A percentile compares a stretch with the other conserved stretches of the same genome.
Conservation (phyloP, 2,329 filamentous ascomycete species). For the Pseudodiploospora longispora region DNA sequence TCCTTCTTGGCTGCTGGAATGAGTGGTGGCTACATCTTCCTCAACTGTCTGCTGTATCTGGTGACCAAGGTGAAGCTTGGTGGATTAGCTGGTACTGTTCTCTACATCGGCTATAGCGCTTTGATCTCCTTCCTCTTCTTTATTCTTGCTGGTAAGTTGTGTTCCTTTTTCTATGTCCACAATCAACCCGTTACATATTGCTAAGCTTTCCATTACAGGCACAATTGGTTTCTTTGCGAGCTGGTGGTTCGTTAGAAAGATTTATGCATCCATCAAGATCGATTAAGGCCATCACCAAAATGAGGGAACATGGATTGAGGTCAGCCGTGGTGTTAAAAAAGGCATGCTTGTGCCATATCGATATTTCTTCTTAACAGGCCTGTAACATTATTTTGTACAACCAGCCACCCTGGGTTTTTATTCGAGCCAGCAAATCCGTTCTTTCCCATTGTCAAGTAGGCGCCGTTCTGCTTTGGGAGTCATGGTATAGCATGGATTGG, state of each 20-base stretch:
- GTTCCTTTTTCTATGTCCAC: background rate
- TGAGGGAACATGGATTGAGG: background rate
- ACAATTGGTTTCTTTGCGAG: conserved; percentile 93
- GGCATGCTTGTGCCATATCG: conserved; percentile 7
- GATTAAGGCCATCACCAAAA: conserved; percentile 49
- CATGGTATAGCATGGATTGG: too few relatives aligned
- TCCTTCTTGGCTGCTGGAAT: conserved; percentile 87
- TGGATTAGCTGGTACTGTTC: conserved; percentile 74
- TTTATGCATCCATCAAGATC: conserved; percentile 97
- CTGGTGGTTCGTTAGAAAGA: conserved; percentile 89
- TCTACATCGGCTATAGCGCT: conserved; percentile 89
- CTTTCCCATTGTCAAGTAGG: too few relatives aligned
- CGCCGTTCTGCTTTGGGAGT: too few relatives aligned
- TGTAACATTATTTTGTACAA: too few relatives aligned
- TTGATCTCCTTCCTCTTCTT: conserved; percentile 88
- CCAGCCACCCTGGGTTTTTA: too few relatives aligned
- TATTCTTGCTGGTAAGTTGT: conserved; percentile 75
- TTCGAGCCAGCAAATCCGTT: too few relatives aligned
- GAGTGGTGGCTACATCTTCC: conserved; percentile 84
- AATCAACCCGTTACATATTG: background rate
- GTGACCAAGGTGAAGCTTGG: conserved; percentile 79
- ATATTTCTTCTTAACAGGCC: conserved; percentile 3
- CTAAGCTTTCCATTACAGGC: conserved; percentile 43
- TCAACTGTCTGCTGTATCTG: conserved; percentile 87
- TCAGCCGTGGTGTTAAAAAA: background rate